Percentiles rank a stretch among this genome's conserved stretches.
phyloP scores from a whole-genome alignment of 257 asterid genomes.

The Ehretia macrophylla region DNA sequence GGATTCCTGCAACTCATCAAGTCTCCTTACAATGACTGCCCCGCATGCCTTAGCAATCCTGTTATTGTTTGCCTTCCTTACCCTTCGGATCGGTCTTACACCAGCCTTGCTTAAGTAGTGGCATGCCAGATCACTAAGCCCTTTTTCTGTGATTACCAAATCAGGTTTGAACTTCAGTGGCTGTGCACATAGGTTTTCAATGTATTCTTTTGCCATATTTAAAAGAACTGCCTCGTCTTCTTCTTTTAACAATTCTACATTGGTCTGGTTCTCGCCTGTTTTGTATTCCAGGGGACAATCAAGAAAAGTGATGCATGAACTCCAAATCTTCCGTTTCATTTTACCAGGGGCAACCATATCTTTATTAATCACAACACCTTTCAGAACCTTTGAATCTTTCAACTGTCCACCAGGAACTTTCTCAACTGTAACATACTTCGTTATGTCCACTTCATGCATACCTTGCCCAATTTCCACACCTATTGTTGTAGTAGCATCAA shows the following conservation, averaged over 20 bases:
- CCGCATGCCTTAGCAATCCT: conserved; percentile 97
- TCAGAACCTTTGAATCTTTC: conserved; percentile 85
- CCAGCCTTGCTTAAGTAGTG: conserved; percentile 90
- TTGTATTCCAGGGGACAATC: no score
- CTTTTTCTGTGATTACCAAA: conserved; percentile 83
- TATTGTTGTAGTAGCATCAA: no score
- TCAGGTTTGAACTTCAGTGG: conserved; percentile 82
- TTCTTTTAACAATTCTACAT: conserved; percentile 83
- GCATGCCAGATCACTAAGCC: conserved; percentile 88
- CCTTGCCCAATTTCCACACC: no score
- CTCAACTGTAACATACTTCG: conserved; percentile 90
- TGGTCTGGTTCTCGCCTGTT: conserved; percentile 97
- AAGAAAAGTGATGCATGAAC: no score
- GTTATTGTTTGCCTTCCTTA: conserved; percentile 81
- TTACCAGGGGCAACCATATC: no score
- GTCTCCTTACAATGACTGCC: conserved; percentile 86
- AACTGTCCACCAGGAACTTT: conserved; percentile 94
- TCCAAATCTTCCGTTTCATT: no score
- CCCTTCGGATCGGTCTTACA: conserved; percentile 91
- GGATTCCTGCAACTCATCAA: conserved; percentile 96
- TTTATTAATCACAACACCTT: no score
- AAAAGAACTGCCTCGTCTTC: conserved; percentile 89
- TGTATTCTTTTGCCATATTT: conserved; percentile 94
- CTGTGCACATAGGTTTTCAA: conserved; percentile 70
- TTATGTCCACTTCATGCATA: conserved; percentile 85